Conservation (phyloP, 164 flowering plant genomes). For the Magnolia officinalis region DNA sequence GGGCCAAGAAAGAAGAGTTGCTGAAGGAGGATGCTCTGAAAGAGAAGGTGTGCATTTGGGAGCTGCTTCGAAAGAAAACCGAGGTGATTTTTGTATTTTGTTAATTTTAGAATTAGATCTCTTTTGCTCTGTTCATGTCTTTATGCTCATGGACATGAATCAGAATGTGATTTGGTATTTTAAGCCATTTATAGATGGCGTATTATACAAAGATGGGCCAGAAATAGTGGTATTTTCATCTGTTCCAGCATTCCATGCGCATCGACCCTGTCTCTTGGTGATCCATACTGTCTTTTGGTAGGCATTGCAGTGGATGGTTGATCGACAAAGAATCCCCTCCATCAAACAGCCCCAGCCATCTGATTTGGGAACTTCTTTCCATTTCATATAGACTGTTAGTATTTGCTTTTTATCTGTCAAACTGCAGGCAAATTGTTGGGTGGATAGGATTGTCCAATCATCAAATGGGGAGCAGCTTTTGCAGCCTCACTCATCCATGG, state of each 20-base stretch:
- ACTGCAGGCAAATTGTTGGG: background rate
- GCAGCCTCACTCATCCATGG: background rate
- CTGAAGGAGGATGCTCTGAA: constrained; percentile 48
- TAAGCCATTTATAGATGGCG: no score
- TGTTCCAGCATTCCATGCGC: no score
- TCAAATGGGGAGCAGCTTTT: background rate
- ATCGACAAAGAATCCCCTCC: no score
- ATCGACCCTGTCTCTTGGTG: no score
- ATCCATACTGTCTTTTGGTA: no score
- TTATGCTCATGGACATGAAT: no score
- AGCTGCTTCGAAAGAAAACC: constrained; percentile 46
- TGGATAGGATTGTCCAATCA: background rate
- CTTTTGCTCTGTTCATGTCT: background rate
- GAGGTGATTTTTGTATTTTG: constrained; percentile 35
- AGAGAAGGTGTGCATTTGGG: constrained; percentile 38
- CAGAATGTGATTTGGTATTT: no score
- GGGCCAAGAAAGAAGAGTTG: constrained; percentile 34
- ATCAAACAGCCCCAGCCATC: no score
- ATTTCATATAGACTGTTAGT: background rate
- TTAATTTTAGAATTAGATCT: background rate
- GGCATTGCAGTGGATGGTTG: no score
- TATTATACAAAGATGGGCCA: no score
- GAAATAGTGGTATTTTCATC: no score
- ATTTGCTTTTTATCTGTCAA: background rate
- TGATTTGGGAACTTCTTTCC: background rate